These are phyloP conservation scores for Raddia guianensis DNA, from an alignment of 176 grass and related monocot genomes.

Conservation along the genomic window DNA sequence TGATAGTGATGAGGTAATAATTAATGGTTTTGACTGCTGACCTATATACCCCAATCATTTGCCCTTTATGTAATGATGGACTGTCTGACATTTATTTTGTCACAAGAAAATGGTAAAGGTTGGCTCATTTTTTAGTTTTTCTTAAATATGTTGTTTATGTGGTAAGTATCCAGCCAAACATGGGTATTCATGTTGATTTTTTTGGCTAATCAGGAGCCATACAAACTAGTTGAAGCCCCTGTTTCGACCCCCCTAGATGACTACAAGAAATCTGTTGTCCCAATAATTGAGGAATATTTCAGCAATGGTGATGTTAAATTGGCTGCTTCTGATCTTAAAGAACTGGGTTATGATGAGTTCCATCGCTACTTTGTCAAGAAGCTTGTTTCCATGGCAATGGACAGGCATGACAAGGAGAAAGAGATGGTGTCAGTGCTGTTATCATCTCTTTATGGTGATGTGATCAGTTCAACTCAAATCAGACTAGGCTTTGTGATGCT, in stretches of 20 bases:
- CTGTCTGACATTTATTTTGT: constrained; percentile 8
- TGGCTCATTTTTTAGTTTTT: neutral
- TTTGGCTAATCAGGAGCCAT: constrained; percentile 77
- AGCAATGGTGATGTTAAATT: constrained; percentile 79
- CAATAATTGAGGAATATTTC: constrained; percentile 89
- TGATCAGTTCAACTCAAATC: constrained; percentile 78
- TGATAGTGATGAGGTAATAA: constrained; percentile 86
- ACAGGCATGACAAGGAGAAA: constrained; percentile 94
- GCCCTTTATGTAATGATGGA: constrained; percentile 10
- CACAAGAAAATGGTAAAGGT: constrained; percentile 19
- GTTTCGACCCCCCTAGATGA: constrained; percentile 75
- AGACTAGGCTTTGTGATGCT: constrained; percentile 86
- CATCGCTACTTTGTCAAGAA: constrained; percentile 91
- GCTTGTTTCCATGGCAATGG: constrained; percentile 94
- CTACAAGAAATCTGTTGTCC: constrained; percentile 76
- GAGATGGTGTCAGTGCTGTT: constrained; percentile 92
- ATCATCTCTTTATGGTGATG: constrained; percentile 72
- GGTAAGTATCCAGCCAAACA: constrained; percentile 18
- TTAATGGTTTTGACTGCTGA: constrained; percentile 36
- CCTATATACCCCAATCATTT: constrained; percentile 18
- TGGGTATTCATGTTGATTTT: constrained; percentile 23
- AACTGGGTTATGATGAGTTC: constrained; percentile 71
- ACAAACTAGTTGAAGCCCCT: constrained; percentile 76
- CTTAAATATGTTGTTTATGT: neutral
- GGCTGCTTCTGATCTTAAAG: constrained; percentile 80